These are phyloP conservation scores for Cyclotella cryptica DNA, from an alignment of 108 stramenopile species.

Conservation along the genomic window DNA sequence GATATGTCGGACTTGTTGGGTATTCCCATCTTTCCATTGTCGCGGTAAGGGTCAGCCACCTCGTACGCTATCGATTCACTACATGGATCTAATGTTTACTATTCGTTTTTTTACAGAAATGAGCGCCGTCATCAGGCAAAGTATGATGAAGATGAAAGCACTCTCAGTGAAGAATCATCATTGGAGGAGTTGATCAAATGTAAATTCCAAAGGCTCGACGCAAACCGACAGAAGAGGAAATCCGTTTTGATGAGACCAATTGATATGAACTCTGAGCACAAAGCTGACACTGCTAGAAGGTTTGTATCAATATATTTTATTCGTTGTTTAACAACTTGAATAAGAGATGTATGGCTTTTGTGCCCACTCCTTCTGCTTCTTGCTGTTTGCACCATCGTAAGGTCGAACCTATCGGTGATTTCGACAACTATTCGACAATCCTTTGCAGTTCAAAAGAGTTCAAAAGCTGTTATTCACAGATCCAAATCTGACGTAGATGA, in stretches of 20 bases:
- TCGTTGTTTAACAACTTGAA: background rate
- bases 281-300: slow-evolving; percentile 34
- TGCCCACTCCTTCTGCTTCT: background rate
- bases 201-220: slow-evolving; percentile 61
- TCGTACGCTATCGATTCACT: background rate
- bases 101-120: too few relatives aligned
- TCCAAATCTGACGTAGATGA: slow-evolving; percentile 71
- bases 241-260: slow-evolving; percentile 50
- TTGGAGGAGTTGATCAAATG: slow-evolving; percentile 42
- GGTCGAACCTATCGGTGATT: slow-evolving; percentile 28
- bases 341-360: too few relatives aligned
- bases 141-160: slow-evolving; percentile 73
- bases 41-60: slow-evolving; percentile 9
- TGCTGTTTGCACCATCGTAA: background rate
- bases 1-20: slow-evolving; percentile 63
- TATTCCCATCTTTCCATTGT: slow-evolving; percentile 78
- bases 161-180: slow-evolving; percentile 56
- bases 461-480: slow-evolving; percentile 37
- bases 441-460: slow-evolving; percentile 19
- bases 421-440: slow-evolving; percentile 30
- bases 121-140: slow-evolving; percentile 75
- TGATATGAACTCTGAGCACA: slow-evolving; percentile 32
- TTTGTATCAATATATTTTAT: background rate
- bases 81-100: too few relatives aligned
- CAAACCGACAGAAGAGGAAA: slow-evolving; percentile 61